Evolutionary conservation across 345 rosid species (phyloP).

Genomic region (Populus pruinosa): DNA sequence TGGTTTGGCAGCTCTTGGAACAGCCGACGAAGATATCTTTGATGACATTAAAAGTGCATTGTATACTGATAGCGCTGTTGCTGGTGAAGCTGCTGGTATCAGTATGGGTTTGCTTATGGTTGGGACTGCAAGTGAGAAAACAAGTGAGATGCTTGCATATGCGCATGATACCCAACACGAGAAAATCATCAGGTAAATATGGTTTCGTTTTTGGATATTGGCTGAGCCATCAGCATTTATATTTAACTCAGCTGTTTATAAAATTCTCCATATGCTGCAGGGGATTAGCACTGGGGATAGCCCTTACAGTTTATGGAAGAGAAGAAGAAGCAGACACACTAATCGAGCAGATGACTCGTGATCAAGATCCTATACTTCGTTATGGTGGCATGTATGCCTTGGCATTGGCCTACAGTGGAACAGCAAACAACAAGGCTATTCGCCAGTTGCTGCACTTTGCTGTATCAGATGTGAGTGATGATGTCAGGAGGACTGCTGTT

Average conservation of each 20-base stretch:
- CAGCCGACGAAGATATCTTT: slow-evolving; percentile 93
- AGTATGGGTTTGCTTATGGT: slow-evolving; percentile 99
- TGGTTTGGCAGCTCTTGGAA: slow-evolving; percentile 97
- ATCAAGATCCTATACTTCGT: slow-evolving; percentile 95
- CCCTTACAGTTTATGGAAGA: slow-evolving; percentile 96
- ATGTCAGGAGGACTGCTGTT: slow-evolving; percentile 97
- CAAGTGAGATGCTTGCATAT: slow-evolving; percentile 95
- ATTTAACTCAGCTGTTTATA: background rate
- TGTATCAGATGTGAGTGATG: slow-evolving; percentile 98
- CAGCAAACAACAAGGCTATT: slow-evolving; percentile 97
- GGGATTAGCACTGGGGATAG: slow-evolving; percentile 94
- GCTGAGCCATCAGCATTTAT: background rate
- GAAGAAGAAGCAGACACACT: slow-evolving; percentile 99
- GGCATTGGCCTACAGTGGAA: slow-evolving; percentile 96
- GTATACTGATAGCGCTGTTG: slow-evolving; percentile 93
- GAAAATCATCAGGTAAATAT: slow-evolving; percentile 83
- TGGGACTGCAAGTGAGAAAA: slow-evolving; percentile 97
- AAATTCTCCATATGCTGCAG: slow-evolving; percentile 29
- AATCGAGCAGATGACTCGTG: slow-evolving; percentile 98
- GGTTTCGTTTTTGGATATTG: background rate
- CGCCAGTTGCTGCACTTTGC: slow-evolving; percentile 99
- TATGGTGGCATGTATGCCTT: slow-evolving; percentile 99
- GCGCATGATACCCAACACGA: slow-evolving; percentile 99
- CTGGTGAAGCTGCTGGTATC: slow-evolving; percentile 99
- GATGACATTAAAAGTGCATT: slow-evolving; percentile 86